Evolutionary conservation across 257 asterid genomes (phyloP).

Genomic region (Vinca minor): DNA sequence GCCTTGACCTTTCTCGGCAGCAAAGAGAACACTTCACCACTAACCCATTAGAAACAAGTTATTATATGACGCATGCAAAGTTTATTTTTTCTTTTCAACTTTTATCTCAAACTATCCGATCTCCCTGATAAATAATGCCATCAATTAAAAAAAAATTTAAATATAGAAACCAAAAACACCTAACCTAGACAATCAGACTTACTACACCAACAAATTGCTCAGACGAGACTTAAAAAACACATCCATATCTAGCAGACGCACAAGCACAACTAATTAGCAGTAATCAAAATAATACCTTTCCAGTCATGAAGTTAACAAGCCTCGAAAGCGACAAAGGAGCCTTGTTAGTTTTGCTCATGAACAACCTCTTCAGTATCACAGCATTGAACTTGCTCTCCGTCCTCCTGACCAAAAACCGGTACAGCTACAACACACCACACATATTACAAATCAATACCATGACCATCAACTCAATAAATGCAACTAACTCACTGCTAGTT

Average conservation of each 20-base stretch:
- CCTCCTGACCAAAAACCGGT: slow-evolving; percentile 33
- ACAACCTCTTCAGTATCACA: slow-evolving; percentile 32
- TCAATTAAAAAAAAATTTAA: background rate
- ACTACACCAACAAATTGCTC: background rate
- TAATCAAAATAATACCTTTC: slow-evolving; percentile 18
- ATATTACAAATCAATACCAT: background rate
- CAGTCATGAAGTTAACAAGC: slow-evolving; percentile 19
- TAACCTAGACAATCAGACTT: background rate
- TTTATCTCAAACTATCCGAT: no score
- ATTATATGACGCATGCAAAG: background rate
- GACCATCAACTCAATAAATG: background rate
- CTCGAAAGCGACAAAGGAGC: slow-evolving; percentile 31
- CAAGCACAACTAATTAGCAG: background rate
- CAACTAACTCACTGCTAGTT: no score
- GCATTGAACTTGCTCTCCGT: slow-evolving; percentile 34
- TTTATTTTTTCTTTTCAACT: background rate
- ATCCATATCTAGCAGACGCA: background rate
- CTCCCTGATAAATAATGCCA: background rate
- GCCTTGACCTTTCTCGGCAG: background rate
- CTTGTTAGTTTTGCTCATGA: slow-evolving; percentile 39
- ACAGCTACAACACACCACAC: slow-evolving; percentile 15
- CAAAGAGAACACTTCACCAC: background rate
- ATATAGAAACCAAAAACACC: background rate
- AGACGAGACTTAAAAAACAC: background rate
- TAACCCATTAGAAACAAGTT: background rate